Conservation (phyloP, 2,329 filamentous ascomycete genomes). For the Penicillium sp. region DNA sequence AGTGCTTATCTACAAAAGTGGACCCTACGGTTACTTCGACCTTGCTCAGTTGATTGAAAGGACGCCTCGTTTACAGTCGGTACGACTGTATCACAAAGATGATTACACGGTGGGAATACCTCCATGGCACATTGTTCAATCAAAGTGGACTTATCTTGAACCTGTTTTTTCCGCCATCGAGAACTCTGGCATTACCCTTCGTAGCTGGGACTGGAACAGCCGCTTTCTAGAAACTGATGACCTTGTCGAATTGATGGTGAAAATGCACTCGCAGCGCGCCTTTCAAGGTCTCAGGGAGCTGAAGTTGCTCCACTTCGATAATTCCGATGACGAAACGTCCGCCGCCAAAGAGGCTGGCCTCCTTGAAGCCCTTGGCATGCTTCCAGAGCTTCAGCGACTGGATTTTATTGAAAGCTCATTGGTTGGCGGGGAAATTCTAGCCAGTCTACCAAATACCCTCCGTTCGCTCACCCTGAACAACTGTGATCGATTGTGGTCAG, state of each 20-base stretch:
- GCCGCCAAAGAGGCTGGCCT: slow-evolving; percentile 30
- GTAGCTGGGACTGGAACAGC: slow-evolving; percentile 58
- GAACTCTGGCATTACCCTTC: slow-evolving; percentile 47
- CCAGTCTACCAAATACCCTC: slow-evolving; percentile 65
- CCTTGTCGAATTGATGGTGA: slow-evolving; percentile 51
- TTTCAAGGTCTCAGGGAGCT: slow-evolving; percentile 50
- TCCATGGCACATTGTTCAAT: slow-evolving; percentile 26
- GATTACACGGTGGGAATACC: slow-evolving; percentile 51
- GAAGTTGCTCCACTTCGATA: slow-evolving; percentile 38
- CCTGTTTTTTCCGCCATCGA: slow-evolving; percentile 66
- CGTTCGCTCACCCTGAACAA: slow-evolving; percentile 71
- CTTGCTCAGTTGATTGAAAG: slow-evolving; percentile 60
- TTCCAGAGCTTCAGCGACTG: slow-evolving; percentile 66
- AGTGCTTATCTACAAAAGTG: slow-evolving; percentile 55
- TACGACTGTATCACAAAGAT: slow-evolving; percentile 70
- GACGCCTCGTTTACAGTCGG: slow-evolving; percentile 65
- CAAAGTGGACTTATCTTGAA: slow-evolving; percentile 68
- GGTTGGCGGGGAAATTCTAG: slow-evolving; percentile 67
- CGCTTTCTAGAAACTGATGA: slow-evolving; percentile 43
- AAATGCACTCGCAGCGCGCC: slow-evolving; percentile 53
- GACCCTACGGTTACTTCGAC: slow-evolving; percentile 56
- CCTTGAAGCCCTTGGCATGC: slow-evolving; percentile 53
- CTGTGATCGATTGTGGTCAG: slow-evolving; percentile 71
- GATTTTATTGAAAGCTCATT: slow-evolving; percentile 73
- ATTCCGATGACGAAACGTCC: slow-evolving; percentile 46